Evolutionary conservation across 129 eudicot genomes (phyloP), one percentile per base, ranked within the genome.

Genomic region (Arctium lappa): DNA sequence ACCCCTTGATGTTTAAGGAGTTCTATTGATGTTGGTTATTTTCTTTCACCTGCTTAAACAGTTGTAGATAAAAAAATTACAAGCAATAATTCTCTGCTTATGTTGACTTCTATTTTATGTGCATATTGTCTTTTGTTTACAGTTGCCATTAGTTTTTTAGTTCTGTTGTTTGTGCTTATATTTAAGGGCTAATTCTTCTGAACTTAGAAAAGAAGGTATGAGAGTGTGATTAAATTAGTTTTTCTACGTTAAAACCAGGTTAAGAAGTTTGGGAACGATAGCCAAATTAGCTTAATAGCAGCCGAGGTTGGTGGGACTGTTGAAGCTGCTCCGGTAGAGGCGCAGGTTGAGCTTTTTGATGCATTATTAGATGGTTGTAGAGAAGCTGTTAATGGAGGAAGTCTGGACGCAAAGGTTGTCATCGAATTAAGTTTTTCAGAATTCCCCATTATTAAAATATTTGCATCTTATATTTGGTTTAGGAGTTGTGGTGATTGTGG

Each of bases 271-370:
- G 99, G 99, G 66, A 91, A 88, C 76, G 97, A 94, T 72, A 90
- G 92, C 89, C 98, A 96, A 53, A 96, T 96, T 22, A 77, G 86
- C 84, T 88, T 89, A 40, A 91, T 96, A 87, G 92, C 95, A 48
- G 90, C 89, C 18, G 99, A 96, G 88, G 99, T 93, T 82, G 99
- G 99, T 73, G 99, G 99, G 48, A 79, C 88, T 70, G 84, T 96
- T 86, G 98, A 91, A 91, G 91, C 97, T 85, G 92, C 99, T 84
- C 90, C 98, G 13, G 85, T 81, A n/a, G 98, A 96, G 38, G 97
- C 95, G 40, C 99, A 96, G 77, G 82, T 96, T 79, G 99, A 96
- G 88, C 97, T 96, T 72, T 93, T 90, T 90, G 99, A 96, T 88
- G 91, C 94, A 27, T 86, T 96, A 66, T 72, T 96, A 80, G 96